Evolutionary conservation across 2,329 filamentous ascomycete genomes (phyloP).

Genomic region (Colletotrichum horii): DNA sequence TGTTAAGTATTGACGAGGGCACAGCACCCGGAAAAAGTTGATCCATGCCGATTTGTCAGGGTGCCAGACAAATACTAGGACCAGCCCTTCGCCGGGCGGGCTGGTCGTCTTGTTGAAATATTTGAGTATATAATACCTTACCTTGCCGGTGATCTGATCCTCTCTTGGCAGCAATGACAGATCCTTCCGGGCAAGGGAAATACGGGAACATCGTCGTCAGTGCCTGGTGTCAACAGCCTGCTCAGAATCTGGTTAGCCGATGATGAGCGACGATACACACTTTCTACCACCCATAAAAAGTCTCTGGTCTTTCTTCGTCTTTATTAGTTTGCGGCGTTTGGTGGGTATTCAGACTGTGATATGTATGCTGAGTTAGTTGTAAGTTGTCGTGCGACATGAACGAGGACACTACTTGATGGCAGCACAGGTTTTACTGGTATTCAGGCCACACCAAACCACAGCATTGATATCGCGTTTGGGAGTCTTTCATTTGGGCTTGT

Average conservation of each 20-base stretch:
- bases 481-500: too few relatives aligned
- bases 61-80: too few relatives aligned
- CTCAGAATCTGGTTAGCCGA: background rate
- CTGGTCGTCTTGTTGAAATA: too few relatives aligned
- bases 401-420: fast-evolving
- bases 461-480: too few relatives aligned
- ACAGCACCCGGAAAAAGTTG: too few relatives aligned
- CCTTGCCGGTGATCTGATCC: background rate
- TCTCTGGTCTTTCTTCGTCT: background rate
- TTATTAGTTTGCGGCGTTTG: fast-evolving
- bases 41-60: too few relatives aligned
- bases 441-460: background rate
- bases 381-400: background rate
- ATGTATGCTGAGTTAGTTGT: fast-evolving
- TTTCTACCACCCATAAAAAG: background rate
- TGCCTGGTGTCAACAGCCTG: background rate
- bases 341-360: fast-evolving
- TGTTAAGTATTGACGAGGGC: too few relatives aligned
- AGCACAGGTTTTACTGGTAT: fast-evolving
- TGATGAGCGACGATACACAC: fast-evolving
- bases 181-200: fast-evolving
- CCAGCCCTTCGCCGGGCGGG: too few relatives aligned
- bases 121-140: background rate
- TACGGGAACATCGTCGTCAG: background rate
- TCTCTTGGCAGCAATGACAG: background rate